Evolutionary conservation across 768 basidiomycete genomes (phyloP).

Genomic region (Pleurotus sapidus): DNA sequence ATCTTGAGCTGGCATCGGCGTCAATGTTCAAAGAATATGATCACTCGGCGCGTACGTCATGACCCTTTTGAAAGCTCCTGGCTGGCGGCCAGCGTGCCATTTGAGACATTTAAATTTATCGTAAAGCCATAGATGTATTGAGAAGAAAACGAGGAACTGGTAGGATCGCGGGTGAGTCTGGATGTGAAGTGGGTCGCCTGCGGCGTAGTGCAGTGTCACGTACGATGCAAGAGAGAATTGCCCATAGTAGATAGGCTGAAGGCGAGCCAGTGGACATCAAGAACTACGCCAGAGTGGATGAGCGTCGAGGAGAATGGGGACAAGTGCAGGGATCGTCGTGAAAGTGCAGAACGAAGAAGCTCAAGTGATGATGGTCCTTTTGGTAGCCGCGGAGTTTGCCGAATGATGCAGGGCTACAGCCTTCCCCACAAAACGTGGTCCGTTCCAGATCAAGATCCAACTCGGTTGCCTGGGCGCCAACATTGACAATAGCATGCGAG

Average conservation of each 20-base stretch:
- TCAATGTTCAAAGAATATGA: neutral
- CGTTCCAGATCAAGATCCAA: neutral
- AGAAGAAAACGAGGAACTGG: slow-evolving; percentile 68
- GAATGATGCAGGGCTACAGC: neutral
- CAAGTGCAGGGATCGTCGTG: neutral
- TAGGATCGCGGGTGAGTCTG: too few species aligned
- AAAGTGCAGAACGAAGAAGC: neutral
- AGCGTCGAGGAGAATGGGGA: neutral
- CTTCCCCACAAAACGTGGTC: neutral
- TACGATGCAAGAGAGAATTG: slow-evolving; percentile 64
- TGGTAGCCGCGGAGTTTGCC: neutral
- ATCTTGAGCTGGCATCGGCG: slow-evolving; percentile 34
- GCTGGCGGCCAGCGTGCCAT: slow-evolving; percentile 75
- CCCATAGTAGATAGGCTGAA: slow-evolving; percentile 75
- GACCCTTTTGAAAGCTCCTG: slow-evolving; percentile 82
- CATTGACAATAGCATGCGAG: too few species aligned
- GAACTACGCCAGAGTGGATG: slow-evolving; percentile 6
- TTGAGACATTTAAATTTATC: slow-evolving; percentile 72
- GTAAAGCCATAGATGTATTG: slow-evolving; percentile 78
- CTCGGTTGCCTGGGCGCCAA: too few species aligned
- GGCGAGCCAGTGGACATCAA: slow-evolving; percentile 74
- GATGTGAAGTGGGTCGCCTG: slow-evolving; percentile 1
- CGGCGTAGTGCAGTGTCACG: slow-evolving; percentile 27
- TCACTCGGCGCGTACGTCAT: slow-evolving; percentile 58
- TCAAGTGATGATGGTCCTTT: neutral